Evolutionary conservation across 768 basidiomycete genomes (phyloP), one percentile per base, ranked within the genome.

Genomic region (Mycena venus): DNA sequence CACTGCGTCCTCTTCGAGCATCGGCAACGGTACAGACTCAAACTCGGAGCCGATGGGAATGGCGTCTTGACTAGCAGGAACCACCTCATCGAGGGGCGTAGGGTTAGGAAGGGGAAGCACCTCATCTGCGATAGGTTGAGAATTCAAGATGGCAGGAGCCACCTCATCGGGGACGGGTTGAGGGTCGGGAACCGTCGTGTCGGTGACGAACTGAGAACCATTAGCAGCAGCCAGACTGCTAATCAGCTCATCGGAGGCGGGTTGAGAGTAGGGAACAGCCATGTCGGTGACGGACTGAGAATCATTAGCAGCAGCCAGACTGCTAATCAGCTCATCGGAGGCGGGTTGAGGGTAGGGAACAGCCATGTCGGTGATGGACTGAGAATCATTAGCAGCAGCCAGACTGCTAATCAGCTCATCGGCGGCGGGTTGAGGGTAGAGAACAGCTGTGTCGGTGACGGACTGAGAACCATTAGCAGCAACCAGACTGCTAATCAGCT

Each of bases 1-100:
- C 44, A 9, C 27, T 40, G 32, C n/a, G n/a, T n/a, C n/a, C n/a
- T 68, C 74, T 32, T 75, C 74, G 25, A 55, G 21, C 17, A 58
- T n/a, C 7, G 47, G 25, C 14, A 8, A 17, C 27, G 14, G 34
- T 31, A 4, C 15, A 27, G 31, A n/a, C 34, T 56, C 19, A 4
- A 38, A 7, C 23, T 25, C 55, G 19, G 32, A 7, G 6, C 32
- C n/a, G 27, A 21, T 25, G 44, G 25, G 25, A 23, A 19, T 15
- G 5, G 15, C 10, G 23, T 58, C 56, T 21, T 58, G 32, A 21
- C 7, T 9, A n/a, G 61, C 10, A 0, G 61, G 61, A 29, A 31
- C 19, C 36, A 17, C 38, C 21, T 44, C 61, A 58, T 58, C 55
- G 55, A 56, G 27, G 10, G 25, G 3, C 4, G 51, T 23, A n/a